These are phyloP conservation scores for Solanum bulbocastanum DNA, from an alignment of 257 asterid genomes.

Conservation along the genomic window DNA sequence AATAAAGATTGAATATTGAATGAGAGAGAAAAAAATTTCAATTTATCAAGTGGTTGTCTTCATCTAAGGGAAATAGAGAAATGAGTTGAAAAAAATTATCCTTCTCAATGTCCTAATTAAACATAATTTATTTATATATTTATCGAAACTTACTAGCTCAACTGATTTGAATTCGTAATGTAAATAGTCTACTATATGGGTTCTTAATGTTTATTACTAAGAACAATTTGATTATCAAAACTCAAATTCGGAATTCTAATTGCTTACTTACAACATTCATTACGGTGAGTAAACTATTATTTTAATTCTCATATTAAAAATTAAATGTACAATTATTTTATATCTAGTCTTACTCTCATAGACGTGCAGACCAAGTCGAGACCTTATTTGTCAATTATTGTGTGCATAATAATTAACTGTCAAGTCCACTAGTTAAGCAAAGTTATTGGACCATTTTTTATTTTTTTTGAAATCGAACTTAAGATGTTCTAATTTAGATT, in stretches of 20 bases:
- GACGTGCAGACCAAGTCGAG: neutral
- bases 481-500: neutral
- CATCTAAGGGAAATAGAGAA: neutral
- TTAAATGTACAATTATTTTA: neutral
- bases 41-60: neutral
- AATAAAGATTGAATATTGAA: neutral
- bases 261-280: neutral
- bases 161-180: neutral
- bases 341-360: neutral
- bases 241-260: neutral
- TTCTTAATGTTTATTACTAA: neutral
- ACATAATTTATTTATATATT: neutral
- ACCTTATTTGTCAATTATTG: neutral
- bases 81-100: neutral
- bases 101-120: fast-evolving
- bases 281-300: neutral
- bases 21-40: neutral
- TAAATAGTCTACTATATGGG: neutral
- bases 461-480: no score
- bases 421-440: neutral
- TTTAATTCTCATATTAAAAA: neutral
- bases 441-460: neutral
- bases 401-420: neutral
- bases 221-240: neutral
- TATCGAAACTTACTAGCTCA: neutral